These are phyloP conservation scores for Saururus chinensis DNA, from an alignment of 164 flowering plant genomes.

Conservation along the genomic window DNA sequence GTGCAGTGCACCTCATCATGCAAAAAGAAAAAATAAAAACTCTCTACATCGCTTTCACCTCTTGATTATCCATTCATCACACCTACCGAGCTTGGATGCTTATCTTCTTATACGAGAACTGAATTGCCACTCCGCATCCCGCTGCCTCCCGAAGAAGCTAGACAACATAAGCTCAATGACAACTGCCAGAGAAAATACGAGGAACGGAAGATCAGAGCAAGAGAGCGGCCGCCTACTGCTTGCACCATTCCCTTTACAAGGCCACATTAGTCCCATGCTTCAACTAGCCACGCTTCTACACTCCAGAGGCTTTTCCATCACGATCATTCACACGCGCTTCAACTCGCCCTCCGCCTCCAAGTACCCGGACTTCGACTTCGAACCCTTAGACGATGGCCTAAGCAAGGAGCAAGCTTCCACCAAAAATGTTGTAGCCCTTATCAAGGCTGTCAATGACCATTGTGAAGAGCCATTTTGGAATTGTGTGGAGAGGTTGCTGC, in stretches of 20 bases:
- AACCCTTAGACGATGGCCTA: constrained; percentile 13
- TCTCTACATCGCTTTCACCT: too few species aligned
- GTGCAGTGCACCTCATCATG: too few species aligned
- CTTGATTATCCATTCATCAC: too few species aligned
- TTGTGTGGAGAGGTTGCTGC: constrained; percentile 13
- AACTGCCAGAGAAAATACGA: too few species aligned
- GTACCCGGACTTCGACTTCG: constrained; percentile 24
- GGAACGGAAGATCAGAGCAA: too few species aligned
- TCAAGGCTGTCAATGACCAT: not conserved
- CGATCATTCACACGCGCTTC: constrained; percentile 33
- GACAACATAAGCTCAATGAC: too few species aligned
- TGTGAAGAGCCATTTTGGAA: constrained; percentile 14
- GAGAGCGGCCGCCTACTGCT: constrained; percentile 17
- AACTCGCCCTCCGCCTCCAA: constrained; percentile 21
- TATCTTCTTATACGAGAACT: too few species aligned
- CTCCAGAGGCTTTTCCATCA: constrained; percentile 34
- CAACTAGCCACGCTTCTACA: constrained; percentile 33
- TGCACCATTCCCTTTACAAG: constrained; percentile 33
- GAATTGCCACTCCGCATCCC: too few species aligned
- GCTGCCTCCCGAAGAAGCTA: too few species aligned
- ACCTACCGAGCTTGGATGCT: too few species aligned
- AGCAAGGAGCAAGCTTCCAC: not conserved
- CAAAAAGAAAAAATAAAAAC: too few species aligned
- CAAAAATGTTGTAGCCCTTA: not conserved
- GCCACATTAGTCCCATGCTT: constrained; percentile 44